A percentile compares a stretch with the other conserved stretches of the same genome.
Conservation (phyloP, 2,329 filamentous ascomycete genomes). For the Chalaropsis ovoidea region DNA sequence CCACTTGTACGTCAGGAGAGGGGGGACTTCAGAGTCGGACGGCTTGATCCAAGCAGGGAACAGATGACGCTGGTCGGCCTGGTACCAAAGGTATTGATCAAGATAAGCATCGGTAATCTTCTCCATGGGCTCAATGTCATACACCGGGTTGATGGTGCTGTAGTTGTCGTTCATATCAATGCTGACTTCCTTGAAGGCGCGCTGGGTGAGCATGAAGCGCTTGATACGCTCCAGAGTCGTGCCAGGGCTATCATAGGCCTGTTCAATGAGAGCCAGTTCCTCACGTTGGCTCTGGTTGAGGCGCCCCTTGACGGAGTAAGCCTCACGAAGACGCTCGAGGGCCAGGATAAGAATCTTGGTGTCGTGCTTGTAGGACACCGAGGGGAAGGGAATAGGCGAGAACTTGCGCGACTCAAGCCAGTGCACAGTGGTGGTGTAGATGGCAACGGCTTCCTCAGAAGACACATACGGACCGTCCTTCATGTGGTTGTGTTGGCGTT, state of each 20-base stretch:
- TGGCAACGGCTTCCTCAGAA: constrained; percentile 94
- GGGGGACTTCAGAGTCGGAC: constrained; percentile 93
- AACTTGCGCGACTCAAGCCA: constrained; percentile 98
- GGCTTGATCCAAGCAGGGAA: constrained; percentile 99
- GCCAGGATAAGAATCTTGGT: constrained; percentile 97
- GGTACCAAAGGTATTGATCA: constrained; percentile 98
- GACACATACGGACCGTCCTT: constrained; percentile 98
- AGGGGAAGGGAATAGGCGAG: constrained; percentile 95
- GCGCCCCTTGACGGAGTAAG: constrained; percentile 94
- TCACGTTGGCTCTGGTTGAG: constrained; percentile 96
- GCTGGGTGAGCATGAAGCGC: constrained; percentile 89
- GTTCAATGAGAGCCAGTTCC: constrained; percentile 90
- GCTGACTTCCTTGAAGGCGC: constrained; percentile 97
- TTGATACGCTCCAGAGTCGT: constrained; percentile 95
- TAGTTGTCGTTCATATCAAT: constrained; percentile 99
- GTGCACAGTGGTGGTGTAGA: constrained; percentile 97
- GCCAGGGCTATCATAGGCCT: constrained; percentile 94
- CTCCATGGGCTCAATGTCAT: constrained; percentile 97
- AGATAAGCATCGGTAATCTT: constrained; percentile 99
- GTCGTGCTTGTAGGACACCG: constrained; percentile 98
- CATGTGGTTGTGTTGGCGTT: constrained; percentile 98
- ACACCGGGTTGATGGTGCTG: constrained; percentile 96
- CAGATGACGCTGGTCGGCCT: constrained; percentile 90
- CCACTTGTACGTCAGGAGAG: constrained; percentile 94
- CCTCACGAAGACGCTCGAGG: constrained; percentile 81